These are phyloP conservation scores for Funneliformis mosseae DNA, from an alignment of 192 early-diverging fungal species.

Conservation along the genomic window DNA sequence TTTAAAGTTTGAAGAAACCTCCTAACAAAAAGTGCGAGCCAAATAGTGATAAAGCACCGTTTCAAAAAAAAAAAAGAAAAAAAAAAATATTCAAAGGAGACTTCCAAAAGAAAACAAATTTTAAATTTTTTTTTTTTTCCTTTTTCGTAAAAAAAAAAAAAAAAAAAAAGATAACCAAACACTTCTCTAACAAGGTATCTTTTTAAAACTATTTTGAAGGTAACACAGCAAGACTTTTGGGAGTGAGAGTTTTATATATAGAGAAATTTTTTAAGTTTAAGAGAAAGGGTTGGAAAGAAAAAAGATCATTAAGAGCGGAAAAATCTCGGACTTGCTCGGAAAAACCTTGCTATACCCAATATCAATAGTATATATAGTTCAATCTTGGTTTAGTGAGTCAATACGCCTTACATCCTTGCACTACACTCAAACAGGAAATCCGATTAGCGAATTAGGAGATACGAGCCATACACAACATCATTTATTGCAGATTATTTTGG, in stretches of 20 bases:
- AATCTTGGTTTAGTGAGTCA: constrained; percentile 12
- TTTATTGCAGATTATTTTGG: too few species aligned
- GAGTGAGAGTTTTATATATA: not conserved
- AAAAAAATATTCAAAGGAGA: too few species aligned
- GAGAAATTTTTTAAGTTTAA: not conserved
- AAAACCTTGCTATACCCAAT: constrained; percentile 11
- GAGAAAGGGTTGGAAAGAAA: not conserved
- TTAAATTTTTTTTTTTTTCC: not conserved
- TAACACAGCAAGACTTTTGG: not conserved
- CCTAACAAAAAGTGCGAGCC: too few species aligned
- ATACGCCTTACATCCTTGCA: constrained; percentile 8
- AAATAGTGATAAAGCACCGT: too few species aligned
- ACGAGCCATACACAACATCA: not conserved
- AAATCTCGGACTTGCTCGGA: constrained; percentile 30
- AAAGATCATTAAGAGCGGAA: constrained; percentile 1
- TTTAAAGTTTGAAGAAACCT: too few species aligned
- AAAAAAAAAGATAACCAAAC: not conserved
- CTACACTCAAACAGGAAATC: not conserved
- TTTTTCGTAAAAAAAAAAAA: not conserved
- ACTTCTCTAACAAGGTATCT: too few species aligned
- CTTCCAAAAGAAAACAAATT: too few species aligned
- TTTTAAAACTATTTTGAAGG: not conserved
- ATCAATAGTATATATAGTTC: not conserved
- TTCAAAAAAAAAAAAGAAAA: too few species aligned
- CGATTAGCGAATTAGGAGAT: not conserved